These are phyloP conservation scores for Lyophyllum atratum DNA, from an alignment of 768 basidiomycete species.

Conservation along the genomic window DNA sequence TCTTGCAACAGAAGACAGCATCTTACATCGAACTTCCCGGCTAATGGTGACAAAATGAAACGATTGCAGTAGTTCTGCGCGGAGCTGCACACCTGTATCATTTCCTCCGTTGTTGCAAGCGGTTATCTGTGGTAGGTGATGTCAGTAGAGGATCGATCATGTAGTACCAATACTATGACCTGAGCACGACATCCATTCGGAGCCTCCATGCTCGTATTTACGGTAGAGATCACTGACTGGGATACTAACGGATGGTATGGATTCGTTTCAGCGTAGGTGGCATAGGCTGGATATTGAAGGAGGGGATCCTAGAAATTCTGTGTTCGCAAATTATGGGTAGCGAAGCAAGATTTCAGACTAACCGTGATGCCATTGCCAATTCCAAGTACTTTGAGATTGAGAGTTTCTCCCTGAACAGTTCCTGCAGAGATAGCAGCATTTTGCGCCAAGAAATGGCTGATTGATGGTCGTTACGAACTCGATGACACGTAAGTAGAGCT, in stretches of 20 bases:
- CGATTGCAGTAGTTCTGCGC: constrained; percentile 64
- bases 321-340: neutral
- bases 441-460: constrained; percentile 56
- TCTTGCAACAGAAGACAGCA: neutral
- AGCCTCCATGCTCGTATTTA: constrained; percentile 44
- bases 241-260: constrained; percentile 59
- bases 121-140: constrained; percentile 38
- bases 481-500: neutral
- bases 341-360: constrained; percentile 11
- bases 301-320: constrained; percentile 35
- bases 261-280: constrained; percentile 55
- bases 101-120: constrained; percentile 50
- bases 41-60: constrained; percentile 52
- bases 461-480: neutral
- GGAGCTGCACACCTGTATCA: constrained; percentile 51
- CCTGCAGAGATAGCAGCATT: constrained; percentile 56
- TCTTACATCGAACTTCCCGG: constrained; percentile 52
- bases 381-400: constrained; percentile 64
- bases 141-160: neutral
- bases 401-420: constrained; percentile 41
- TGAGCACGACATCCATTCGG: constrained; percentile 51
- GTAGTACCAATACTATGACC: constrained; percentile 26
- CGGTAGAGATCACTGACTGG: constrained; percentile 36
- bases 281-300: constrained; percentile 58
- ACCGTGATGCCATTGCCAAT: constrained; percentile 66